Percentiles rank a stretch among this genome's conserved stretches.
These are phyloP conservation scores for Claviceps capensis DNA, from an alignment of 2,329 filamentous ascomycete genomes.

Conservation along the genomic window DNA sequence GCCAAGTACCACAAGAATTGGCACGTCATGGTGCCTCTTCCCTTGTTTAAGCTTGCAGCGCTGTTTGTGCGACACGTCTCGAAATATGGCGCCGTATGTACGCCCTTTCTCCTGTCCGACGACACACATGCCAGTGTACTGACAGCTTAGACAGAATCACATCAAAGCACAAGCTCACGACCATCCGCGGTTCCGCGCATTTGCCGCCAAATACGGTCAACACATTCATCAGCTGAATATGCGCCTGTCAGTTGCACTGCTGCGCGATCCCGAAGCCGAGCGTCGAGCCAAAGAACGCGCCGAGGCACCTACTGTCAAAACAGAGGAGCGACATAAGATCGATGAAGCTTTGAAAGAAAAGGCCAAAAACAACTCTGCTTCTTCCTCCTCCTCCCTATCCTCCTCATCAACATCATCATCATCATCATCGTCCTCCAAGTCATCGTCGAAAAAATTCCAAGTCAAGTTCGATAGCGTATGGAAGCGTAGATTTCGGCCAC, in stretches of 20 bases:
- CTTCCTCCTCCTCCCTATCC: neutral
- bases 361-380: slow-evolving; percentile 9
- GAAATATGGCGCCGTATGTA: slow-evolving; percentile 53
- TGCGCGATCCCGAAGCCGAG: slow-evolving; percentile 45
- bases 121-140: slow-evolving; percentile 4
- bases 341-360: slow-evolving; percentile 35
- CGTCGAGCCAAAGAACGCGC: slow-evolving; percentile 46
- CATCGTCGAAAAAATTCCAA: slow-evolving; percentile 10
- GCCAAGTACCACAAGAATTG: neutral
- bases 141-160: slow-evolving; percentile 36
- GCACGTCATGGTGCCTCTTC: slow-evolving; percentile 45
- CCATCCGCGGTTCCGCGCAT: slow-evolving; percentile 44
- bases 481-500: slow-evolving; percentile 45
- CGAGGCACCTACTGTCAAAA: slow-evolving; percentile 51
- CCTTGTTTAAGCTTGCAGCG: slow-evolving; percentile 52
- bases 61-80: slow-evolving; percentile 53
- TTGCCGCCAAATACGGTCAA: slow-evolving; percentile 50
- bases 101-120: neutral
- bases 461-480: slow-evolving; percentile 38
- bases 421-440: neutral
- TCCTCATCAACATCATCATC: neutral
- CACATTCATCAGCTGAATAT: slow-evolving; percentile 54
- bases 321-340: slow-evolving; percentile 43
- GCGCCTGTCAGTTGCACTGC: slow-evolving; percentile 44
- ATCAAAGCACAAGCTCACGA: slow-evolving; percentile 55